Percentiles rank a stretch among this genome's conserved stretches.
Evolutionary conservation across 1,284 basidiomycete genomes (phyloP).

Genomic region (Tilletia horrida): DNA sequence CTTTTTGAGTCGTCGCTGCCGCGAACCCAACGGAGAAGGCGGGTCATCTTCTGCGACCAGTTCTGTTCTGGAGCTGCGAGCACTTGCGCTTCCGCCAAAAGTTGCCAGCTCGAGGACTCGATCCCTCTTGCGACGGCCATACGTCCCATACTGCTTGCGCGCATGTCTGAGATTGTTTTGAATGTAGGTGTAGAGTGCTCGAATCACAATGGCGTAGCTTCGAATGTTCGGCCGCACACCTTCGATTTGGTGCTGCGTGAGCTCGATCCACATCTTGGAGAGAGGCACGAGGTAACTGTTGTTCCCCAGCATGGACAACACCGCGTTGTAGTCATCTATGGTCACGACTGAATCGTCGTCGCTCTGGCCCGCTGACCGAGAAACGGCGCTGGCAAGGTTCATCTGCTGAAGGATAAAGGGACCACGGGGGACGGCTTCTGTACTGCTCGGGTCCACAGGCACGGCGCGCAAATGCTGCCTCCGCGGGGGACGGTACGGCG

Average conservation of each 20-base stretch:
- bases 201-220: constrained; percentile 18
- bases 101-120: constrained; percentile 13
- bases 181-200: constrained; percentile 1
- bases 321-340: constrained; percentile 37
- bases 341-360: background rate
- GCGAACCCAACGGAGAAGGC: too few relatives aligned
- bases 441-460: background rate
- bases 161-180: background rate
- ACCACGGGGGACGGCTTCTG: background rate
- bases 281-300: constrained; percentile 35
- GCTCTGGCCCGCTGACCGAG: background rate
- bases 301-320: constrained; percentile 33
- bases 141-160: constrained; percentile 7
- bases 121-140: constrained; percentile 9
- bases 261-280: constrained; percentile 28
- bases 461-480: background rate
- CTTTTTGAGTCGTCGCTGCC: too few relatives aligned
- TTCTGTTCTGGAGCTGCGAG: too few relatives aligned
- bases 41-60: too few relatives aligned
- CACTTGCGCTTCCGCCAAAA: background rate
- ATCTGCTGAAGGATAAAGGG: constrained; percentile 6
- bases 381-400: background rate
- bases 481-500: background rate
- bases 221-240: background rate
- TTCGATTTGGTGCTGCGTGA: too few relatives aligned